Percentiles rank a stretch among this genome's conserved stretches.
Conservation (phyloP, 2,329 filamentous ascomycete genomes). For the Aspergillus piperis region DNA sequence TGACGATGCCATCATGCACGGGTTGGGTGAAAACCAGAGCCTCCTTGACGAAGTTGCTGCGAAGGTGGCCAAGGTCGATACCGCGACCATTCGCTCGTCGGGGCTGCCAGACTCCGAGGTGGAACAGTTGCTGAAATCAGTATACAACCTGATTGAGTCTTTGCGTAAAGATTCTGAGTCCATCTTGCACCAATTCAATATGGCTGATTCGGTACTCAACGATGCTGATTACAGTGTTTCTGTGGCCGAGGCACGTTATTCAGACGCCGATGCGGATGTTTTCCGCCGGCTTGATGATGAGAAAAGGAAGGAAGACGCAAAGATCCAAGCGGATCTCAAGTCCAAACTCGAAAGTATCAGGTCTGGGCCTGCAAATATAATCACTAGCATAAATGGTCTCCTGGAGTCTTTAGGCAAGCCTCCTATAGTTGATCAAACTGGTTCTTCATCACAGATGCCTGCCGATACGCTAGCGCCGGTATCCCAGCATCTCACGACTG, state of each 20-base stretch:
- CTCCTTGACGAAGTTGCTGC: constrained; percentile 52
- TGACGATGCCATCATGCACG: constrained; percentile 53
- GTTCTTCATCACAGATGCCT: constrained; percentile 11
- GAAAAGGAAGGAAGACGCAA: constrained; percentile 52
- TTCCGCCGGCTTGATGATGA: constrained; percentile 48
- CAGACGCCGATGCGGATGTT: constrained; percentile 45
- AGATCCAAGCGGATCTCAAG: constrained; percentile 46
- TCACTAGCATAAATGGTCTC: constrained; percentile 41
- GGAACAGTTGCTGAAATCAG: constrained; percentile 41
- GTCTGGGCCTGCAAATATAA: constrained; percentile 41
- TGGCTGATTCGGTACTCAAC: constrained; percentile 53
- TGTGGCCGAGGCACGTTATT: constrained; percentile 54
- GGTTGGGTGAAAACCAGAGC: constrained; percentile 54
- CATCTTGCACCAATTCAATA: constrained; percentile 50
- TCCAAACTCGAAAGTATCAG: constrained; percentile 46
- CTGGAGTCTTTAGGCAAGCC: constrained; percentile 38
- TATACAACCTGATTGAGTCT: constrained; percentile 41
- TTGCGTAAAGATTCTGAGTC: constrained; percentile 48
- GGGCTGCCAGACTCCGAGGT: constrained; percentile 39
- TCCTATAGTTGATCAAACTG: constrained; percentile 22
- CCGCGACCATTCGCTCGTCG: constrained; percentile 33
- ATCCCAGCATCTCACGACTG: constrained; percentile 30
- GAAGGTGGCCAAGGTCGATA: constrained; percentile 44
- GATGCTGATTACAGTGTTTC: constrained; percentile 55
- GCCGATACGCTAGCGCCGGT: constrained; percentile 24